Conservation (phyloP, 257 asterid genomes). For the Pogostemon cablin region DNA sequence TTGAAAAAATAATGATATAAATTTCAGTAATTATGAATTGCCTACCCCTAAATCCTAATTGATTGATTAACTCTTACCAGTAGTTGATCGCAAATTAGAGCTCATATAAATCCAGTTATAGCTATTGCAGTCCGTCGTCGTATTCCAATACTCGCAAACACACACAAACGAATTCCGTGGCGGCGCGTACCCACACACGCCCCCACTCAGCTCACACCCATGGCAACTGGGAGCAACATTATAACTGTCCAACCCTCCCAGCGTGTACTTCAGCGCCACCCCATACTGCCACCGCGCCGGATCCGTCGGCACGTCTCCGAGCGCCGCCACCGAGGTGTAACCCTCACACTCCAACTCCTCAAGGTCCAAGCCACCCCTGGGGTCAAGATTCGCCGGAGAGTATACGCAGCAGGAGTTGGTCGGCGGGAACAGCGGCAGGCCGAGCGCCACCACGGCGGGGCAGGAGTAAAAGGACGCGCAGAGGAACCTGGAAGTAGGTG, state of each 20-base stretch:
- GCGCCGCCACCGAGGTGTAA: conserved; percentile 32
- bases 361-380: conserved; percentile 21
- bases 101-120: conserved; percentile 34
- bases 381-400: conserved; percentile 42
- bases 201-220: conserved; percentile 38
- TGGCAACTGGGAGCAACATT: conserved; percentile 31
- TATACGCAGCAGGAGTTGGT: conserved; percentile 39
- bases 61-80: not conserved
- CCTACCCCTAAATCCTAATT: no score
- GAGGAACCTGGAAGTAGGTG: conserved; percentile 14
- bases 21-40: no score
- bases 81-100: conserved; percentile 2
- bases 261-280: conserved; percentile 37
- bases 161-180: conserved; percentile 34
- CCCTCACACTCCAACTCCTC: conserved; percentile 27
- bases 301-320: conserved; percentile 37
- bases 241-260: conserved; percentile 38
- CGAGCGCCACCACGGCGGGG: conserved; percentile 36
- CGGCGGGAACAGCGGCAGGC: conserved; percentile 33
- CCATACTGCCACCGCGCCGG: conserved; percentile 36
- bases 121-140: conserved; percentile 38
- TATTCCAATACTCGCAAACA: conserved; percentile 33
- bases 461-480: conserved; percentile 37
- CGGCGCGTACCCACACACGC: conserved; percentile 44
- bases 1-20: no score